phyloP scores from a whole-genome alignment of 2,329 filamentous ascomycete species.

The Phaeosphaeria sp. region DNA sequence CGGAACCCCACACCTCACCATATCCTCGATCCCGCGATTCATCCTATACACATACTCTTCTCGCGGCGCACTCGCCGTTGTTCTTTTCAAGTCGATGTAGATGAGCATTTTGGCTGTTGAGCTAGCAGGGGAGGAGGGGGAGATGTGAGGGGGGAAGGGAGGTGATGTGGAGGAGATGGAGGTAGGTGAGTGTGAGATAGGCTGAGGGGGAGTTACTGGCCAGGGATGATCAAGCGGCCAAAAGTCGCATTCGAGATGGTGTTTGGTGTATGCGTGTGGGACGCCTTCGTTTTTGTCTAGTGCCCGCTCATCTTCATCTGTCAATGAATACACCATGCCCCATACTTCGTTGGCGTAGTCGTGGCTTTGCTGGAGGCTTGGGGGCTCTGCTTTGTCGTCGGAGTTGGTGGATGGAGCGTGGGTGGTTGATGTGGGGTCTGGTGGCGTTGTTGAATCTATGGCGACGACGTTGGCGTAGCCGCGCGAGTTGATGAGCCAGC shows the following conservation, averaged over 20 bases:
- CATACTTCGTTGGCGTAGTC: slow-evolving; percentile 49
- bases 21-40: slow-evolving; percentile 69
- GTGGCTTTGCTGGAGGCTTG: slow-evolving; percentile 1
- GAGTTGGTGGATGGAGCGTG: neutral
- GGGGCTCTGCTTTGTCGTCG: neutral
- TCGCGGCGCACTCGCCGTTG: slow-evolving; percentile 51
- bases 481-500: slow-evolving; percentile 71
- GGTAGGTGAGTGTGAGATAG: too few species aligned
- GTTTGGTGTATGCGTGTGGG: slow-evolving; percentile 66
- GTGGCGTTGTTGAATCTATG: too few species aligned
- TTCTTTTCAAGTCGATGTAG: slow-evolving; percentile 63
- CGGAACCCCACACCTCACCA: slow-evolving; percentile 61
- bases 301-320: slow-evolving; percentile 29
- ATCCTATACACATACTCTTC: slow-evolving; percentile 69
- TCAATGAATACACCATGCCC: slow-evolving; percentile 44
- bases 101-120: slow-evolving; percentile 60
- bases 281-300: slow-evolving; percentile 66
- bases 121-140: too few species aligned
- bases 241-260: slow-evolving; percentile 53
- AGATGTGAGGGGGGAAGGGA: too few species aligned
- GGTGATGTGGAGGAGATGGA: too few species aligned
- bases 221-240: slow-evolving; percentile 48
- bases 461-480: slow-evolving; percentile 73
- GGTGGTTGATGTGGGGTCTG: too few species aligned
- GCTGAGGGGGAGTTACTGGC: too few species aligned